Conservation (phyloP, 163 green algal genomes). For the Trebouxia gelatinosa region DNA sequence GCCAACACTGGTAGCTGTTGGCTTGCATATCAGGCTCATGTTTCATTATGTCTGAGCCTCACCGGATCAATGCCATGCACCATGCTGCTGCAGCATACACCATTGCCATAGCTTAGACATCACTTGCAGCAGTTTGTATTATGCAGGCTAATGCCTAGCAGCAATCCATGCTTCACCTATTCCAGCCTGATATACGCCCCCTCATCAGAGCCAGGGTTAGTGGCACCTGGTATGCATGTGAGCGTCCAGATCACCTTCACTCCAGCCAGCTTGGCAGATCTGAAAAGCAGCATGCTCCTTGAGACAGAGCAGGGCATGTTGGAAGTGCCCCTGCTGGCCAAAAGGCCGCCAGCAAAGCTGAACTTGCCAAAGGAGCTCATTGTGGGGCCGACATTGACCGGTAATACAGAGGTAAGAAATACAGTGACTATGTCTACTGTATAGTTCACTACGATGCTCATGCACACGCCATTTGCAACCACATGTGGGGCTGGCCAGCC, state of each 20-base stretch:
- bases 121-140: not conserved
- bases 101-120: not conserved
- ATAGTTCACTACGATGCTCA: too few species aligned
- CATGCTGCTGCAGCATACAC: not conserved
- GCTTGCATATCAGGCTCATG: not conserved
- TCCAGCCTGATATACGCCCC: constrained; percentile 53
- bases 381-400: constrained; percentile 54
- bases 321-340: constrained; percentile 51
- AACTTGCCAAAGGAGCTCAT: constrained; percentile 53
- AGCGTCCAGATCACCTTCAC: constrained; percentile 59
- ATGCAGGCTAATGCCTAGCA: constrained; percentile 5
- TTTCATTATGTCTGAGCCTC: not conserved
- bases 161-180: constrained; percentile 7
- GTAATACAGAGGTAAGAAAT: constrained; percentile 54
- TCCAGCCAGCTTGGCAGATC: constrained; percentile 67
- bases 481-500: too few species aligned
- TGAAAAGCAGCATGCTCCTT: constrained; percentile 58
- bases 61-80: not conserved
- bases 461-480: too few species aligned
- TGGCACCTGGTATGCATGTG: constrained; percentile 72
- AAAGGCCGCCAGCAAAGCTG: constrained; percentile 55
- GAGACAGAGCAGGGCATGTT: constrained; percentile 53
- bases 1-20: not conserved
- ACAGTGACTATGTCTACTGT: too few species aligned
- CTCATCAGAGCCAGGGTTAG: constrained; percentile 36